Evolutionary conservation across 2,329 filamentous ascomycete species (phyloP).

Genomic region (Aspergillus luchuensis): DNA sequence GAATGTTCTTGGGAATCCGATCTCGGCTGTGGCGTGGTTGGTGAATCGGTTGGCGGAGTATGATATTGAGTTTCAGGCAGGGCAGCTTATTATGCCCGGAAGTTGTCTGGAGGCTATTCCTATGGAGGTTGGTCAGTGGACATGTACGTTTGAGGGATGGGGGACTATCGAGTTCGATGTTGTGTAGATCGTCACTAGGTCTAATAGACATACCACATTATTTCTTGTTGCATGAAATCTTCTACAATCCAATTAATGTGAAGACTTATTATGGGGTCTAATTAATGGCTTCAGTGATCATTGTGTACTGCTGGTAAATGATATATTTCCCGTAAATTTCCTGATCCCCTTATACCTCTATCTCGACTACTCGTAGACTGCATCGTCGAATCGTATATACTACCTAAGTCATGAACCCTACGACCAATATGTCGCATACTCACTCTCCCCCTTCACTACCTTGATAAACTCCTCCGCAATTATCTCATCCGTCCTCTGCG

Average conservation of each 20-base stretch:
- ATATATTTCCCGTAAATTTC: too few species aligned
- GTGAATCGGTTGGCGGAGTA: slow-evolving; percentile 19
- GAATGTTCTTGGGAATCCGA: slow-evolving; percentile 20
- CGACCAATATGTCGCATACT: slow-evolving; percentile 32
- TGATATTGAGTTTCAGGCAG: slow-evolving; percentile 19
- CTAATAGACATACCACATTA: too few species aligned
- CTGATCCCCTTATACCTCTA: too few species aligned
- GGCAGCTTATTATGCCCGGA: slow-evolving; percentile 21
- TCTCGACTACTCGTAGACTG: too few species aligned
- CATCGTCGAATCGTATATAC: neutral
- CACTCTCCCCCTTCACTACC: slow-evolving; percentile 52
- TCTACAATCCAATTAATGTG: too few species aligned
- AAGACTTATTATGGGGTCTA: too few species aligned
- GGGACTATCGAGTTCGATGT: slow-evolving; percentile 23
- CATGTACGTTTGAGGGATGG: slow-evolving; percentile 21
- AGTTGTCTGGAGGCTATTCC: slow-evolving; percentile 22
- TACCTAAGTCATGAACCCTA: neutral
- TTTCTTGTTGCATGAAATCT: too few species aligned
- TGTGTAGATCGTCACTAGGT: neutral
- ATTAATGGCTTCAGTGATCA: too few species aligned
- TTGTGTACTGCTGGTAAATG: too few species aligned
- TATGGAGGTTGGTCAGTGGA: slow-evolving; percentile 19
- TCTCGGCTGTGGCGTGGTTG: slow-evolving; percentile 21
- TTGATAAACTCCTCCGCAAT: slow-evolving; percentile 60
- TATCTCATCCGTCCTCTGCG: slow-evolving; percentile 61